Evolutionary conservation across 192 early-diverging fungal genomes (phyloP), one percentile per base, ranked within the genome.

Genomic region (Phycomyces nitens): DNA sequence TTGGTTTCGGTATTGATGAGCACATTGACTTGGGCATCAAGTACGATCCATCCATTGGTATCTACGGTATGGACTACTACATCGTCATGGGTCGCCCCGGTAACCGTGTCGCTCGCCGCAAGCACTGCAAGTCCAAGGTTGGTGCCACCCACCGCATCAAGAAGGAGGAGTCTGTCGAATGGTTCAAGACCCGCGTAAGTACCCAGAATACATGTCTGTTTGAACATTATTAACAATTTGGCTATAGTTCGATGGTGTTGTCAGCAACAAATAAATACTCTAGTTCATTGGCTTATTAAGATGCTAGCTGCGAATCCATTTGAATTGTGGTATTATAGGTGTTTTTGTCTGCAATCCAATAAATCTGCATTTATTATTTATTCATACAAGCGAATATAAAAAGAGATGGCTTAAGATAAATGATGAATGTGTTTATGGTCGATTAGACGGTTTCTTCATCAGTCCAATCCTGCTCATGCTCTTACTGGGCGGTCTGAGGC

Each of bases 11-110:
- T 95, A 93, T 99, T 84, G 90, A 97, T 78, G 97, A 99, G 86
- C 97, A 99, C 88, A 99, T 99, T 72, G 97, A 98, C 86, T 88
- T 99, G 80, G 96, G 95, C 76, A 98, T 99, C 87, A 98, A 99
- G 89, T 98, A 98, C 86, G 97, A 97, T 82, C 94, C 96, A 58
- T 88, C 88, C 78, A 97, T 99, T 71, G 96, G 95, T 89, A 93
- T 94, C 70, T 95, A 94, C 80, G 86, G 85, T 71, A 83, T 80
- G 84, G 76, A 77, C 53, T 79, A 77, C 71, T 73, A 54, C 51
- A 89, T 96, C 70, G 92, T 94, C 79, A 95, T 99, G 94, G 91
- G 92, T 68, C 92, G 97, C 73, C 94, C 95, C 59, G 97, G 97
- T 74, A 85, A 86, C 92, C 93, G 96, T 72, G 89, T 99, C 66